Base-by-base conservation (phyloP, 1,139 yeast genomes). In the Kluyveromyces sp. region DNA sequence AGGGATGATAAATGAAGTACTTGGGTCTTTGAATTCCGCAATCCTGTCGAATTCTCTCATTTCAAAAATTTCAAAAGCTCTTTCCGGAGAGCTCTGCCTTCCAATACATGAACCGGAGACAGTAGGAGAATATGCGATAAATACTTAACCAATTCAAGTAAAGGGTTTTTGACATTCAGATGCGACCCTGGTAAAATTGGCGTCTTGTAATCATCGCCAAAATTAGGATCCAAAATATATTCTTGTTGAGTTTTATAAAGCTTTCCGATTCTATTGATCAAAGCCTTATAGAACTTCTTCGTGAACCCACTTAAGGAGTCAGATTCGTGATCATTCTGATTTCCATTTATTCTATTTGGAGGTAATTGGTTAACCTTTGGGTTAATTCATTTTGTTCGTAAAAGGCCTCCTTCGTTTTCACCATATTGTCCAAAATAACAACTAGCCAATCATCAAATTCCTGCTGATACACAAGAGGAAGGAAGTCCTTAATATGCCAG, bases 391-490 rank as follows among this genome's bases (percentile, higher is more conserved):
- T 67, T 7, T 69, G 61, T 21, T 72, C 73, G 8, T 57, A 45
- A 34, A 52, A 60, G 4, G 51, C 51, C 21, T 67, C 66, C 59
- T 86, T 85, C 43, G 71, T 70, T 48, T 79, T 78, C 37, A 81
- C 71, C 54, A 92, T 70, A 2, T 85, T 71, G 59, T 87, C 94
- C 56, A 90, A 66, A 58, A 87, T 83, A 51, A 88, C 78, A 40
- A 82, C 70, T 42, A 87, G 69, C 96, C 97, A 92, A 56, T 83
- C 94, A 46, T 82, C 86, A 69, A 92, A 88, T 60, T 94, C 97
- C 8, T 76, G 75, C 56, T 81, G 92, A 51, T 83, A 77, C 26
- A 88, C 75, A 1, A 73, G 64, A 0, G 99, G 97, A 45, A 94
- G 68, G 57, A 79, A 88, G 34, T 78, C 71, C 52, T 79, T 78